Conservation (phyloP, 2,329 filamentous ascomycete genomes). For the Fusarium proliferatum region DNA sequence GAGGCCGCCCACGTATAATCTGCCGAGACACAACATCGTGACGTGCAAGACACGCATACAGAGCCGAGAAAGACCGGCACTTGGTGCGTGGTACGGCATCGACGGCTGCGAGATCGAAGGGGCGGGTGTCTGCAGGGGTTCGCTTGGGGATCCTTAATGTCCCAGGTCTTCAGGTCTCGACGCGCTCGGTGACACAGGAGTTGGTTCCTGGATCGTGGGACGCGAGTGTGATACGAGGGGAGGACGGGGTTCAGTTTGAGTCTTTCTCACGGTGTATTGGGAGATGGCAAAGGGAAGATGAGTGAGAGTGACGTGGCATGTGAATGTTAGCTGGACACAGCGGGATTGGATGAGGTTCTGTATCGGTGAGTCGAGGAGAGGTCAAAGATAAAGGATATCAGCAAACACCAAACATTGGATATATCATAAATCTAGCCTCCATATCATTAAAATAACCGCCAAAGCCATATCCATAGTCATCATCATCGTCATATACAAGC, state of each 20-base stretch:
- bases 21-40: conserved; percentile 33
- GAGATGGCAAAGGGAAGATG: neutral
- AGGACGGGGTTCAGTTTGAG: conserved; percentile 20
- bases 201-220: conserved; percentile 36
- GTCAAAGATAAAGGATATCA: neutral
- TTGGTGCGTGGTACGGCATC: conserved; percentile 26
- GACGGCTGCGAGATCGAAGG: conserved; percentile 22
- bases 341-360: neutral
- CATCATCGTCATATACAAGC: conserved; percentile 37
- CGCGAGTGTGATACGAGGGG: conserved; percentile 33
- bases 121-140: conserved; percentile 29
- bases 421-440: conserved; percentile 41
- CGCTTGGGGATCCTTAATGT: conserved; percentile 32
- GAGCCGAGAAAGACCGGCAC: conserved; percentile 20
- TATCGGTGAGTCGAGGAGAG: neutral
- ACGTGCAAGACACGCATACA: neutral
- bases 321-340: neutral
- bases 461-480: conserved; percentile 30
- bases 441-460: conserved; percentile 38
- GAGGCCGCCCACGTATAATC: conserved; percentile 25
- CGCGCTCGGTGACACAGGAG: conserved; percentile 6
- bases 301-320: neutral
- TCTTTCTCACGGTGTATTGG: neutral
- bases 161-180: conserved; percentile 15
- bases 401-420: conserved; percentile 33